Conservation (phyloP, 2,329 filamentous ascomycete species). For the Mycocentrospora acerina region DNA sequence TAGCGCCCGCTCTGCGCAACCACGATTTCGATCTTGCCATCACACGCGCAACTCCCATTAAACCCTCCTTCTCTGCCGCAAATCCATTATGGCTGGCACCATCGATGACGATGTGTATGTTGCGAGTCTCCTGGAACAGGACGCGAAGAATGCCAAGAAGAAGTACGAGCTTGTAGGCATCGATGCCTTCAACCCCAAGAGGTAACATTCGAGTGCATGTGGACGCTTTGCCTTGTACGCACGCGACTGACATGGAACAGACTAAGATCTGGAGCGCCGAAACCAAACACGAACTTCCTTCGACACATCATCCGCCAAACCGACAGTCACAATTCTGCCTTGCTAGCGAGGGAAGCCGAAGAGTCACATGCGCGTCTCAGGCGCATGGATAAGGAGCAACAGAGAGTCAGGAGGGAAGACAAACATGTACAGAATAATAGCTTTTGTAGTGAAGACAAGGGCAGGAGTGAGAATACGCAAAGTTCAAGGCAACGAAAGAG, state of each 20-base stretch:
- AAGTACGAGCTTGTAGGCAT: slow-evolving; percentile 76
- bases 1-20: slow-evolving; percentile 9
- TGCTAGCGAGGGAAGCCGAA: slow-evolving; percentile 79
- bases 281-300: slow-evolving; percentile 89
- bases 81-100: slow-evolving; percentile 20
- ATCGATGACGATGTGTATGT: slow-evolving; percentile 71
- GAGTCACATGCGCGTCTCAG: slow-evolving; percentile 73
- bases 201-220: slow-evolving; percentile 40
- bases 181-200: slow-evolving; percentile 62
- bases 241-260: slow-evolving; percentile 36
- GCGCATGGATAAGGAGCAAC: slow-evolving; percentile 24
- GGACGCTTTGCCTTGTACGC: neutral
- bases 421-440: too few relatives aligned
- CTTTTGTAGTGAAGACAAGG: too few relatives aligned
- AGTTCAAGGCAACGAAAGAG: slow-evolving; percentile 10
- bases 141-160: slow-evolving; percentile 72
- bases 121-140: slow-evolving; percentile 74
- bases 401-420: slow-evolving; percentile 10
- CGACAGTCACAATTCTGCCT: slow-evolving; percentile 82
- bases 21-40: slow-evolving; percentile 6
- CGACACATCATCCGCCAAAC: slow-evolving; percentile 86
- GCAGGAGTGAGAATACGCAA: slow-evolving; percentile 16
- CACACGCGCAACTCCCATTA: too few relatives aligned
- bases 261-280: slow-evolving; percentile 69
- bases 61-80: slow-evolving; percentile 2